phyloP scores from a whole-genome alignment of 2,329 filamentous ascomycete genomes.

The Cadophora sp. region DNA sequence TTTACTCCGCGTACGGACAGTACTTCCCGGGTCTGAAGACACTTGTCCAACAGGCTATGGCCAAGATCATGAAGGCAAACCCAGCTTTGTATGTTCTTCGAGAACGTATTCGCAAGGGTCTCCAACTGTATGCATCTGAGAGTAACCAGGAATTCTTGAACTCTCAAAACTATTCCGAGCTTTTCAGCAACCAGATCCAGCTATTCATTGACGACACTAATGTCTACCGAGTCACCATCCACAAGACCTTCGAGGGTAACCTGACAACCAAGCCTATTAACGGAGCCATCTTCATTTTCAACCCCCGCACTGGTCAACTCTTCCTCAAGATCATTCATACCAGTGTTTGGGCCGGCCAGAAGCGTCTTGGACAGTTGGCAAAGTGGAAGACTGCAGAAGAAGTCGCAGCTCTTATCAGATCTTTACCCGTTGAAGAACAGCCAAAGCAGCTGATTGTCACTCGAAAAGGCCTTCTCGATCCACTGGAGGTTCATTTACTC shows the following conservation, averaged over 20 bases:
- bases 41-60: slow-evolving; percentile 96
- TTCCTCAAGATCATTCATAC: slow-evolving; percentile 99
- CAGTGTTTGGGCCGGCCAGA: slow-evolving; percentile 98
- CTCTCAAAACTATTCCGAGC: slow-evolving; percentile 98
- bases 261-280: slow-evolving; percentile 99
- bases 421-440: slow-evolving; percentile 95
- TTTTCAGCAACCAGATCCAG: slow-evolving; percentile 99
- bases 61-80: slow-evolving; percentile 99
- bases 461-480: slow-evolving; percentile 94
- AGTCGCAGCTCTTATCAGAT: slow-evolving; percentile 96
- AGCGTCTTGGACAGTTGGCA: slow-evolving; percentile 95
- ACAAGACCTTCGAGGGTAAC: slow-evolving; percentile 99
- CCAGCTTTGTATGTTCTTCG: slow-evolving; percentile 94
- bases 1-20: slow-evolving; percentile 97
- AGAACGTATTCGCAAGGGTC: slow-evolving; percentile 97
- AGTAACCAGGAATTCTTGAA: slow-evolving; percentile 99
- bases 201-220: slow-evolving; percentile 99
- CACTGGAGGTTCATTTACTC: slow-evolving; percentile 93
- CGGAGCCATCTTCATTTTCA: slow-evolving; percentile 99
- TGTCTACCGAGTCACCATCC: slow-evolving; percentile 98
- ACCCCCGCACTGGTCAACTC: slow-evolving; percentile 94
- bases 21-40: slow-evolving; percentile 98
- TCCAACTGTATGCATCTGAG: slow-evolving; percentile 97
- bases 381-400: slow-evolving; percentile 99
- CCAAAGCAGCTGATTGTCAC: slow-evolving; percentile 99